Conservation (phyloP, 2,329 filamentous ascomycete species). For the Scedosporium aurantiacum region DNA sequence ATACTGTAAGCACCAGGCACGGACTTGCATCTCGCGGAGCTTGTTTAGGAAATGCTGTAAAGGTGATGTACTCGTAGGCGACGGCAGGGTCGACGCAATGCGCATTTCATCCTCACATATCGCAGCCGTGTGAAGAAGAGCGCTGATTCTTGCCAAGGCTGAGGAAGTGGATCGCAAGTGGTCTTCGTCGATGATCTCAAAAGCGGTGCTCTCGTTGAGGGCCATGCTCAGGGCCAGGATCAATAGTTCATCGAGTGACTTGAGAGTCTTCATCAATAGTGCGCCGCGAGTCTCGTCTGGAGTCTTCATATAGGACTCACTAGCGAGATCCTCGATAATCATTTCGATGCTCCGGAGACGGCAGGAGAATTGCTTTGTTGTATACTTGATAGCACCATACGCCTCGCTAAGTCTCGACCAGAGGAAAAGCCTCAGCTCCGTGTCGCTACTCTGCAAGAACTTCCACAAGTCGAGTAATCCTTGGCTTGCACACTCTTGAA, state of each 20-base stretch:
- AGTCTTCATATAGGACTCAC: conserved; percentile 52
- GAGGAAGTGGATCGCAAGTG: conserved; percentile 65
- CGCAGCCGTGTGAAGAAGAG: conserved; percentile 67
- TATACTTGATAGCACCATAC: conserved; percentile 74
- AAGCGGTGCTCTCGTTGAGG: conserved; percentile 55
- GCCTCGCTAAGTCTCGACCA: conserved; percentile 89
- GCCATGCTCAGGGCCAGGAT: conserved; percentile 59
- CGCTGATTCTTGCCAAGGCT: conserved; percentile 59
- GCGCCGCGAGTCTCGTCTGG: conserved; percentile 55
- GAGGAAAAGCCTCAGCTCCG: conserved; percentile 72
- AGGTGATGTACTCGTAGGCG: conserved; percentile 41
- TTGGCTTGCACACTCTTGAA: conserved; percentile 41
- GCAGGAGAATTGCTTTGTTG: conserved; percentile 81
- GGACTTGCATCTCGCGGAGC: conserved; percentile 76
- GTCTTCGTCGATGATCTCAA: conserved; percentile 73
- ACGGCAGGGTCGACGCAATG: conserved; percentile 57
- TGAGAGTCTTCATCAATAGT: conserved; percentile 64
- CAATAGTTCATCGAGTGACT: conserved; percentile 67
- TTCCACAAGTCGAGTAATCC: conserved; percentile 69
- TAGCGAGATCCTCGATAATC: conserved; percentile 51
- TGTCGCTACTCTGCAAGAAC: conserved; percentile 71
- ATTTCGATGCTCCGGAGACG: conserved; percentile 77
- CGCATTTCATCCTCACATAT: conserved; percentile 80
- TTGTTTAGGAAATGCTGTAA: conserved; percentile 49
- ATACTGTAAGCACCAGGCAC: conserved; percentile 82